Base-by-base conservation (phyloP, 345 rosid species). In the Eucalyptus polyanthemos region DNA sequence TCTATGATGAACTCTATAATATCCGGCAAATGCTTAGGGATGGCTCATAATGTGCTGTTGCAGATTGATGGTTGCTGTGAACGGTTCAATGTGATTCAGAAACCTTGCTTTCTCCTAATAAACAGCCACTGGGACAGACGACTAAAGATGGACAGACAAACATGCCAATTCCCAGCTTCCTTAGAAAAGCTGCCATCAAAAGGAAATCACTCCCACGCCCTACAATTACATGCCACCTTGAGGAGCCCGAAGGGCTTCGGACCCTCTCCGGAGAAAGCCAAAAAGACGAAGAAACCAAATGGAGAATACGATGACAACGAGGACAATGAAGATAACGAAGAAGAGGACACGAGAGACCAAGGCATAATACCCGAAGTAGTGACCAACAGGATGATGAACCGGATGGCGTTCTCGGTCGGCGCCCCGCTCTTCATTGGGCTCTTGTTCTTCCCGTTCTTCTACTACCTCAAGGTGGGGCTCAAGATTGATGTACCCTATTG, bases 351-450 rank as follows among this genome's bases (percentile, higher is more conserved):
- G 29, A 95, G 92, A 87, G 95, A 76, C 83, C 83, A 91, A 40
- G 97, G 95, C 44, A 60, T 96, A 40, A 96, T 96, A 90, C 99
- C 99, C 7, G 98, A 96, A 95, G 91, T 96, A 89, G 99, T 97
- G 86, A 97, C 99, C 25, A 97, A 97, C 92, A 93, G 99, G 94
- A 97, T 96, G 98, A 96, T 96, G 21, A 94, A 93, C 91, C 94
- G 98, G 87, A 95, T 97, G 98, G 97, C 94, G 12, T 91, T 96
- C 60, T 90, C 99, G 2, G 98, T 96, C 40, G 99, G 99, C 34
- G 88, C 93, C 89, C 99, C 99, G 50, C 88, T 97, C 91, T 92
- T 95, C 87, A 42, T 92, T 24, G 99, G 99, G 89, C 91, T 97
- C 29, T 58, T 94, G 91, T 97, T 97, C 94, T 96, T 97, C 91